A percentile compares a stretch with the other conserved stretches of the same genome.
These are phyloP conservation scores for Fusarium sp. DNA, from an alignment of 2,329 filamentous ascomycete genomes.

Conservation along the genomic window DNA sequence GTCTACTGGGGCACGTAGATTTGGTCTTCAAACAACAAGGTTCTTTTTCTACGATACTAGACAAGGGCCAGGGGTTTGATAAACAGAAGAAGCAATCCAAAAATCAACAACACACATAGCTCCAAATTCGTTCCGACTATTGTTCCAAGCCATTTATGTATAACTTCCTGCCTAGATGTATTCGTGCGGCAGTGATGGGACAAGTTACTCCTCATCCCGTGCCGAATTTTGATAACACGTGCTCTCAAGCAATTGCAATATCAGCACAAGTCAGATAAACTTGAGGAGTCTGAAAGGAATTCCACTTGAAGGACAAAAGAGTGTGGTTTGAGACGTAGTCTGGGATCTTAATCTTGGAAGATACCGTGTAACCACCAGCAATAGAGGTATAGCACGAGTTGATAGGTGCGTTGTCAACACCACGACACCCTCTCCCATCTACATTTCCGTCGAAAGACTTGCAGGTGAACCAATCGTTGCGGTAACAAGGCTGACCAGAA, in stretches of 20 bases:
- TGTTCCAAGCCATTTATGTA: neutral
- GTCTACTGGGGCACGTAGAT: no score
- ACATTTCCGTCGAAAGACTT: slow-evolving; percentile 55
- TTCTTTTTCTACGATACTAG: no score
- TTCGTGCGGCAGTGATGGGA: neutral
- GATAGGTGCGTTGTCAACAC: slow-evolving; percentile 60
- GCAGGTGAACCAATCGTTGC: slow-evolving; percentile 69
- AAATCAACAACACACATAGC: no score
- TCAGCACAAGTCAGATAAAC: slow-evolving; percentile 67
- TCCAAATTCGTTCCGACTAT: no score
- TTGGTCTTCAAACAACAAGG: no score
- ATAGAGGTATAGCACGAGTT: slow-evolving; percentile 66
- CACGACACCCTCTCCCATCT: slow-evolving; percentile 56
- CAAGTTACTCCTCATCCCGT: neutral
- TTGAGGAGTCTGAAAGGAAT: slow-evolving; percentile 67
- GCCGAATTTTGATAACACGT: neutral
- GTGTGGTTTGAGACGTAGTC: slow-evolving; percentile 64
- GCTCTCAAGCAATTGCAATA: slow-evolving; percentile 57
- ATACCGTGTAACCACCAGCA: slow-evolving; percentile 66
- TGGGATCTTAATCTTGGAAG: slow-evolving; percentile 65
- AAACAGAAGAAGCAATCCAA: neutral
- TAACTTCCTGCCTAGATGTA: no score
- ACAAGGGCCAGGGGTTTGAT: no score
- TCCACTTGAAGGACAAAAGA: slow-evolving; percentile 66
- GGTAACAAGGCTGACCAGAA: slow-evolving; percentile 58